Evolutionary conservation across 2,329 filamentous ascomycete genomes (phyloP).

Genomic region (Phaeoacremonium minimum): DNA sequence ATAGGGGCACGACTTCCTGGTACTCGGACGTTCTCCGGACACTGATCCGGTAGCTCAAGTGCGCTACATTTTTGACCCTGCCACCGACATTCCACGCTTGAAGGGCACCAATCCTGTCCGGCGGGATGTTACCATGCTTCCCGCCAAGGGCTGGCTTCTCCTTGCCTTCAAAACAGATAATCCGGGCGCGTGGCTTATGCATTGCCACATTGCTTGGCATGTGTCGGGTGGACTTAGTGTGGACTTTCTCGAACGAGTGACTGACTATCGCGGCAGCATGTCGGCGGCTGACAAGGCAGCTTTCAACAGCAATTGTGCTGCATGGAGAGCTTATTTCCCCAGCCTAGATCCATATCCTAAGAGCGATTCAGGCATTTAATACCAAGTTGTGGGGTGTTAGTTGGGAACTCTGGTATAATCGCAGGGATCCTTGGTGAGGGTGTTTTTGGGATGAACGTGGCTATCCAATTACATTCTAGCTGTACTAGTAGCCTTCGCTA

Average conservation of each 20-base stretch:
- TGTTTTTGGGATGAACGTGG: too few species aligned
- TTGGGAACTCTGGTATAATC: too few species aligned
- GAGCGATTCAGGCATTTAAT: slow-evolving; percentile 8
- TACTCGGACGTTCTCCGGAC: slow-evolving; percentile 18
- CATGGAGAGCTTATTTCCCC: slow-evolving; percentile 8
- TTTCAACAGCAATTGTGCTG: slow-evolving; percentile 5
- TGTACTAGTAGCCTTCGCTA: too few species aligned
- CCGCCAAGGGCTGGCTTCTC: slow-evolving; percentile 36
- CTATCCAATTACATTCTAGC: too few species aligned
- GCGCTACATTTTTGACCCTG: slow-evolving; percentile 11
- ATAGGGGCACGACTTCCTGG: slow-evolving; percentile 22
- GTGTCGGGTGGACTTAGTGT: slow-evolving; percentile 6
- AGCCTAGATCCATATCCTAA: slow-evolving; percentile 3
- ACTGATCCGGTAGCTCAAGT: slow-evolving; percentile 7
- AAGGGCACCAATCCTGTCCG: slow-evolving; percentile 36
- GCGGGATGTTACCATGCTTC: slow-evolving; percentile 40
- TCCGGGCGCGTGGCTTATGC: slow-evolving; percentile 36
- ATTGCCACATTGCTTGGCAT: slow-evolving; percentile 11
- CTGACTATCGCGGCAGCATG: slow-evolving; percentile 4
- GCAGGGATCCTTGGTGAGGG: too few species aligned
- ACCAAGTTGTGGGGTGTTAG: too few species aligned
- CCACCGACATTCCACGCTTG: slow-evolving; percentile 20
- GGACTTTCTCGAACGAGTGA: slow-evolving; percentile 6
- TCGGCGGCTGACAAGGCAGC: slow-evolving; percentile 3
- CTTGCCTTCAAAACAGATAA: slow-evolving; percentile 44